Evolutionary conservation across 139 green algal genomes (phyloP), one percentile per base, ranked within the genome.

Genomic region (Astrephomene gubernaculifera): DNA sequence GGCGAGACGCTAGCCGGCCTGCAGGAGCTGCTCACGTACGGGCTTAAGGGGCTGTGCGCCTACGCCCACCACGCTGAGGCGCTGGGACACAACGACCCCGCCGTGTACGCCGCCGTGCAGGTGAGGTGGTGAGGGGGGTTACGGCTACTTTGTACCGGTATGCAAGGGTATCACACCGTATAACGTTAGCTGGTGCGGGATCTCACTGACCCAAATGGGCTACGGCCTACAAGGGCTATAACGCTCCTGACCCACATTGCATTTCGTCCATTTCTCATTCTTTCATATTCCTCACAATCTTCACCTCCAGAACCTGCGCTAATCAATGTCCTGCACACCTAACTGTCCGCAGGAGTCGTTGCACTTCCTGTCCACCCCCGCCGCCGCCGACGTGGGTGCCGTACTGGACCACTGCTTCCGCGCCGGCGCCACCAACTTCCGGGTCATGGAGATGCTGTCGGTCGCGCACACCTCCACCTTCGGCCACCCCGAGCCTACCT

Each of bases 1-100:
- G 89, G 92, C 68, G 68, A 89, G 38, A 88, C 93, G 39, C 86
- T 95, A 53, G 71, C 85, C 35, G 93, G 92, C 24, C 86, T 95
- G 39, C 92, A 95, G 39, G 92, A 95, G 87, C 82, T 95, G 83
- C 69, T 95, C 4, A 86, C 80, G 64, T 92, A 95, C 75, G 93
- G 91, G 49, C 71, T 95, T 36, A 93, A 94, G 87, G 92, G 92
- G n/a, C 73, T 94, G 36, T 63, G 52, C 19, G 92, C 92, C 9
- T 95, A 95, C 81, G 79, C 90, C 17, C 91, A 93, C 75, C 92
- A 95, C 39, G 89, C 92, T 38, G 90, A 91, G 76, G 79, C 84
- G 69, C 72, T 94, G 61, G 91, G 90, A 33, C 22, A 90, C 63
- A 86, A 38, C 14, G 82, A 88, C 57, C 27, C 80, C 8, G 31